Base-by-base conservation (phyloP, 345 rosid genomes). In the Lepidium sativum region DNA sequence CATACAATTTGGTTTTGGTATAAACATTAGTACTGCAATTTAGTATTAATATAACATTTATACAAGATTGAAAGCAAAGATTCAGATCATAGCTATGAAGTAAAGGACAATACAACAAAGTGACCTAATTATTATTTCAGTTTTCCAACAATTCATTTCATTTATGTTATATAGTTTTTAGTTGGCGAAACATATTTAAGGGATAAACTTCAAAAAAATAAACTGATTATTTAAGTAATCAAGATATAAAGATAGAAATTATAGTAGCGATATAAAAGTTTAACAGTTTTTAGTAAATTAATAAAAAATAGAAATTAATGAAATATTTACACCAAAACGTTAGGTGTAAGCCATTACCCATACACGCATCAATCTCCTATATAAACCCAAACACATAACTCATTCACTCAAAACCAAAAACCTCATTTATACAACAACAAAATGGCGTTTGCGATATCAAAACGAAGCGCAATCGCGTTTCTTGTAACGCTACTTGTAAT, bases 291-390 rank as follows among this genome's bases (percentile, higher is more conserved):
- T 42, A 42, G 62, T 11, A 55, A 55, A 54, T 20, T 20, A 42
- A 29, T 12, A 4, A 20, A 44, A 37, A 47, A 1, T 10, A 18
- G 23, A 38, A 35, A 13, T 44, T 44, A 40, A 15, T 52, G 77
- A 65, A 17, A 65, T 57, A 39, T 21, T 10, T 51, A 72, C 76
- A 65, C 44, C 76, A 72, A n/a, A n/a, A 65, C 71, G 38, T 60
- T 67, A 67, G 72, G 63, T 73, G 61, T 31, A 67, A 63, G 48
- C 29, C 44, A 57, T 49, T 39, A 35, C 51, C 41, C 34, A 34
- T 18, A 50, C 25, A 42, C 49, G 63, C 64, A 63, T 63, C 69
- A 43, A 45, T 52, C 42, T 21, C 5, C 72, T 73, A 73, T 73
- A 60, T 53, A 60, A 59, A 44, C 58, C 60, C 43, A 73, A 51